Evolutionary conservation across 441 rosid species (phyloP).

Genomic region (Kokia cookei): DNA sequence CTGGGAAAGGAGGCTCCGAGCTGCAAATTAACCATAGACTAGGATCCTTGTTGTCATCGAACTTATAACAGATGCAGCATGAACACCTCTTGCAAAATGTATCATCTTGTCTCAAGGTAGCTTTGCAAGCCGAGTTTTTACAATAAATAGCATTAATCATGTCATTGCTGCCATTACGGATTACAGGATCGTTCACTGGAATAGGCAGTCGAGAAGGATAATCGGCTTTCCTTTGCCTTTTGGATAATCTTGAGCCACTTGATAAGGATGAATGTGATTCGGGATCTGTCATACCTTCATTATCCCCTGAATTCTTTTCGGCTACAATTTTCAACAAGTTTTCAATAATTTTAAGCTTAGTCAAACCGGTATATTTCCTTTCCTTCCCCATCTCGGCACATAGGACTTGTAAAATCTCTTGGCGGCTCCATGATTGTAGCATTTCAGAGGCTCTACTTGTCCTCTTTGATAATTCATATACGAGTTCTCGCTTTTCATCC

Average conservation of each 20-base stretch:
- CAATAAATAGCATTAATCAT: slow-evolving; percentile 40
- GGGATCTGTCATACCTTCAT: slow-evolving; percentile 32
- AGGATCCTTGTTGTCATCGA: slow-evolving; percentile 95
- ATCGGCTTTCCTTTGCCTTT: slow-evolving; percentile 82
- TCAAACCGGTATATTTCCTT: slow-evolving; percentile 93
- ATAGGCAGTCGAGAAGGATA: slow-evolving; percentile 59
- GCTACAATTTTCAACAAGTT: slow-evolving; percentile 75
- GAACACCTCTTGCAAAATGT: slow-evolving; percentile 89
- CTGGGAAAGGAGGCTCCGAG: neutral
- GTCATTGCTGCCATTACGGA: slow-evolving; percentile 24
- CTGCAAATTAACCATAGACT: slow-evolving; percentile 80
- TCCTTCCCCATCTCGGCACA: slow-evolving; percentile 98
- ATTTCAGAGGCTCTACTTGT: slow-evolving; percentile 57
- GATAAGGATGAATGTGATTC: slow-evolving; percentile 34
- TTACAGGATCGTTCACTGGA: slow-evolving; percentile 31
- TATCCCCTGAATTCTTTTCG: slow-evolving; percentile 60
- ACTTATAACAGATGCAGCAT: slow-evolving; percentile 76
- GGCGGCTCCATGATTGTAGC: slow-evolving; percentile 93
- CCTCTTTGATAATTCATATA: slow-evolving; percentile 64
- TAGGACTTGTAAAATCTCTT: slow-evolving; percentile 87
- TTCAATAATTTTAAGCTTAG: slow-evolving; percentile 90
- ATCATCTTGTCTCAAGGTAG: slow-evolving; percentile 54
- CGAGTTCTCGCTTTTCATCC: slow-evolving; percentile 85
- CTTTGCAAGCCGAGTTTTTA: slow-evolving; percentile 87
- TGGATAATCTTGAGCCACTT: slow-evolving; percentile 35